Evolutionary conservation across 768 basidiomycete genomes (phyloP).

Genomic region (Podaxis mareebaensis): DNA sequence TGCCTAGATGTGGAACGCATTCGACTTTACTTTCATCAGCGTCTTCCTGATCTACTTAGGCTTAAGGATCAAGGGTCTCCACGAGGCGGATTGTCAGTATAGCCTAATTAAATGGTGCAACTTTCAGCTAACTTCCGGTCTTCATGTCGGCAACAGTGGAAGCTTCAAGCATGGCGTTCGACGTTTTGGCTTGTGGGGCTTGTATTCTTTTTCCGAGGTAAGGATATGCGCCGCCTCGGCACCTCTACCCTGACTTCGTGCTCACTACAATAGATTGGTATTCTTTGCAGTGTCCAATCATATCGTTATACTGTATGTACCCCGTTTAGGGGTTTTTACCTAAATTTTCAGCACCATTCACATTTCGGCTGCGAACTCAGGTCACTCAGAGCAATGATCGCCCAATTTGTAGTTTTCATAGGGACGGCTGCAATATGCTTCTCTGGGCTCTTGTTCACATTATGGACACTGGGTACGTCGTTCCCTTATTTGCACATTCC

Average conservation of each 20-base stretch:
- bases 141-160: slow-evolving; percentile 29
- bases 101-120: slow-evolving; percentile 11
- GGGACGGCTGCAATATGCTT: slow-evolving; percentile 77
- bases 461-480: slow-evolving; percentile 45
- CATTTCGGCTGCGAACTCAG: slow-evolving; percentile 34
- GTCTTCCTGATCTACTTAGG: slow-evolving; percentile 70
- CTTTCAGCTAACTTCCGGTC: slow-evolving; percentile 5
- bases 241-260: background rate
- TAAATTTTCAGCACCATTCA: background rate
- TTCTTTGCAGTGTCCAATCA: slow-evolving; percentile 83
- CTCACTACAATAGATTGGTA: slow-evolving; percentile 50
- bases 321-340: background rate
- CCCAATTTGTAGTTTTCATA: slow-evolving; percentile 79
- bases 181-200: slow-evolving; percentile 80
- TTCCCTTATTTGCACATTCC: background rate
- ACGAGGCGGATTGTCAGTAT: slow-evolving; percentile 48
- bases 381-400: slow-evolving; percentile 79
- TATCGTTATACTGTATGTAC: slow-evolving; percentile 69
- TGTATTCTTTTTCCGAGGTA: slow-evolving; percentile 86
- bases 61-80: slow-evolving; percentile 65
- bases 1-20: slow-evolving; percentile 84
- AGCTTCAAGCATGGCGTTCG: slow-evolving; percentile 71
- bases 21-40: slow-evolving; percentile 74
- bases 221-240: slow-evolving; percentile 15
- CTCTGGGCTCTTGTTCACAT: slow-evolving; percentile 65